Evolutionary conservation across 1,284 basidiomycete genomes (phyloP).

Genomic region (Meripilus lineatus): DNA sequence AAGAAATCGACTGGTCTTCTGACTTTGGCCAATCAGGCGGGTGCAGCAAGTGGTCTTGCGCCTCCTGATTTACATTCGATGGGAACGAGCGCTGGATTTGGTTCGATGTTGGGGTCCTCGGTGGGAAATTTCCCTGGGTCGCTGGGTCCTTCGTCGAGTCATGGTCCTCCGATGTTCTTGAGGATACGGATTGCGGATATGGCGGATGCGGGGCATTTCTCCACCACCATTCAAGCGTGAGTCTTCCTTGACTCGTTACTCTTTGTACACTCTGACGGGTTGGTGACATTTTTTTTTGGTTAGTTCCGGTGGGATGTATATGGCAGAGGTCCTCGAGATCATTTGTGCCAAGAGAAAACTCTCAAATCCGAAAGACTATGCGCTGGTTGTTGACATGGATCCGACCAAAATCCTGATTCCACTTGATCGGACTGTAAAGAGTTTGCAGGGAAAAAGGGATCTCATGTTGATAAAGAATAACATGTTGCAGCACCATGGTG

Average conservation of each 20-base stretch:
- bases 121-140: constrained; percentile 53
- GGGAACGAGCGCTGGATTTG: constrained; percentile 26
- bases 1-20: constrained; percentile 43
- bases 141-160: constrained; percentile 58
- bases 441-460: constrained; percentile 83
- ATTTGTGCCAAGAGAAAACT: constrained; percentile 76
- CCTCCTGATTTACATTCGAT: constrained; percentile 21
- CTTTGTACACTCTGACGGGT: too few species aligned
- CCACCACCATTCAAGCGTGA: constrained; percentile 85
- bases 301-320: constrained; percentile 92
- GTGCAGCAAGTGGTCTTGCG: constrained; percentile 21
- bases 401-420: constrained; percentile 84
- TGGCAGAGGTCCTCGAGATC: constrained; percentile 90
- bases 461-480: constrained; percentile 80
- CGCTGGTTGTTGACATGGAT: constrained; percentile 61
- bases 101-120: constrained; percentile 37
- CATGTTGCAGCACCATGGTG: constrained; percentile 67
- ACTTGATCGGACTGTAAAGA: constrained; percentile 93
- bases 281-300: too few species aligned
- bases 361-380: constrained; percentile 76
- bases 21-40: constrained; percentile 9
- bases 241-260: constrained; percentile 25
- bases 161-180: constrained; percentile 77
- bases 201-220: constrained; percentile 76
- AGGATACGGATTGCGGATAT: constrained; percentile 75